phyloP scores from a whole-genome alignment of 2,329 filamentous ascomycete genomes.

The Rhinocladiella similis region DNA sequence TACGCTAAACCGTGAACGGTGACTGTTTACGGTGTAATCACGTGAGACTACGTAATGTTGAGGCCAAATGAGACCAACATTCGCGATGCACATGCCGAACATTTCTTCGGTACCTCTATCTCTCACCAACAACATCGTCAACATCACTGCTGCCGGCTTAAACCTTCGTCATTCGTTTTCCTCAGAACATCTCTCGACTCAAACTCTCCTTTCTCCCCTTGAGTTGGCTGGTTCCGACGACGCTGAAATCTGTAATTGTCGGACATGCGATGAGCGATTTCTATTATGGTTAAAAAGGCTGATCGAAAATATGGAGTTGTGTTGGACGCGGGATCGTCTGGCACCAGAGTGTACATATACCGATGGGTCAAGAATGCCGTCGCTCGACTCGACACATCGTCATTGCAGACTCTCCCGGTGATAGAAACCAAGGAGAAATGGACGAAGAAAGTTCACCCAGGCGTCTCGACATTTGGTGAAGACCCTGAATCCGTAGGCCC shows the following conservation, averaged over 20 bases:
- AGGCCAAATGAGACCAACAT: neutral
- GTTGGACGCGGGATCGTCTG: conserved; percentile 93
- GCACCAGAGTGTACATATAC: conserved; percentile 92
- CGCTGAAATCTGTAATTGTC: neutral
- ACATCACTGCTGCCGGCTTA: neutral
- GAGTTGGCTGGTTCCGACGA: neutral
- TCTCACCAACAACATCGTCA: neutral
- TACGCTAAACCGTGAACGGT: neutral
- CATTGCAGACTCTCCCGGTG: conserved; percentile 71
- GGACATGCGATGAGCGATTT: neutral
- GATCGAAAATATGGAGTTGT: conserved; percentile 79
- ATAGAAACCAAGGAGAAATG: conserved; percentile 81
- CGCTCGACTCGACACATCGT: conserved; percentile 59
- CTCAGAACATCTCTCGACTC: neutral
- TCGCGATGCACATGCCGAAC: neutral
- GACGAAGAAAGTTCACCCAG: conserved; percentile 92
- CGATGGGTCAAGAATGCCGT: conserved; percentile 79
- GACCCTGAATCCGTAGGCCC: conserved; percentile 73
- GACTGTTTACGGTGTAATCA: neutral
- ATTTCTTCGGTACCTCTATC: neutral
- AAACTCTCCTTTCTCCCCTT: neutral
- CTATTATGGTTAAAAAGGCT: conserved; percentile 25
- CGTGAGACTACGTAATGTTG: neutral
- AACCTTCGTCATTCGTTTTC: neutral
- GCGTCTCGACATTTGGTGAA: conserved; percentile 85